Conservation (phyloP, 2,329 filamentous ascomycete genomes). For the Penicillium oxalicum region DNA sequence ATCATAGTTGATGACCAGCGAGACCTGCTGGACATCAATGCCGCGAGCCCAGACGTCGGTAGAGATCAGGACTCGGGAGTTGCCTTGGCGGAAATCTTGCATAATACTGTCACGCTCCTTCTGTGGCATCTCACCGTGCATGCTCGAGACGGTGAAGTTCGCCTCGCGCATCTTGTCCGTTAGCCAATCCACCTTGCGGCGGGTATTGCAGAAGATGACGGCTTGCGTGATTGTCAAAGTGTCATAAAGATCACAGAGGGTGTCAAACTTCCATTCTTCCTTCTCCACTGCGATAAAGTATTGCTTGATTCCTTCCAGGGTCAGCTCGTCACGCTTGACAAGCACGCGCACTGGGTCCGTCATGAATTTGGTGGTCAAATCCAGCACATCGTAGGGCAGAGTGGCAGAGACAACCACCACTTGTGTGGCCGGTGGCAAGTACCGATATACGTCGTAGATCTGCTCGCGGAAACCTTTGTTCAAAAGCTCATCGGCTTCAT, state of each 20-base stretch:
- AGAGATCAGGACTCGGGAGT: conserved; percentile 96
- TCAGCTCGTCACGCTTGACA: conserved; percentile 99
- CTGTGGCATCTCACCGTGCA: conserved; percentile 99
- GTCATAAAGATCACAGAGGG: conserved; percentile 97
- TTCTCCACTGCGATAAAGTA: conserved; percentile 99
- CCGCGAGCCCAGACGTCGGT: conserved; percentile 97
- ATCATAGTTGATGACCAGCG: conserved; percentile 99
- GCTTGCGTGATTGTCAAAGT: conserved; percentile 99
- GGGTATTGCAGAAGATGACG: conserved; percentile 99
- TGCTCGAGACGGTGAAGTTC: conserved; percentile 98
- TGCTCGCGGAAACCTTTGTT: conserved; percentile 98
- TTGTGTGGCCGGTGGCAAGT: conserved; percentile 95
- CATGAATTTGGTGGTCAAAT: conserved; percentile 99
- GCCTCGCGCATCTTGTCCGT: conserved; percentile 97
- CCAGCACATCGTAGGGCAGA: conserved; percentile 97
- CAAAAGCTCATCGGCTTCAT: conserved; percentile 99
- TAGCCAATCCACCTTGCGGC: conserved; percentile 99
- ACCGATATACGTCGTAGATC: conserved; percentile 99
- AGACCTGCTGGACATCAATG: conserved; percentile 99
- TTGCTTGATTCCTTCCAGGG: conserved; percentile 99
- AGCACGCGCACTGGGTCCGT: conserved; percentile 97
- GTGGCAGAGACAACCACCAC: conserved; percentile 97
- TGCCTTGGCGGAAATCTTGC: conserved; percentile 99
- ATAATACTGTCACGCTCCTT: conserved; percentile 97
- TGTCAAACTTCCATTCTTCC: conserved; percentile 99